Base-by-base conservation (phyloP, 2,329 filamentous ascomycete species). In the Cadophora malorum region DNA sequence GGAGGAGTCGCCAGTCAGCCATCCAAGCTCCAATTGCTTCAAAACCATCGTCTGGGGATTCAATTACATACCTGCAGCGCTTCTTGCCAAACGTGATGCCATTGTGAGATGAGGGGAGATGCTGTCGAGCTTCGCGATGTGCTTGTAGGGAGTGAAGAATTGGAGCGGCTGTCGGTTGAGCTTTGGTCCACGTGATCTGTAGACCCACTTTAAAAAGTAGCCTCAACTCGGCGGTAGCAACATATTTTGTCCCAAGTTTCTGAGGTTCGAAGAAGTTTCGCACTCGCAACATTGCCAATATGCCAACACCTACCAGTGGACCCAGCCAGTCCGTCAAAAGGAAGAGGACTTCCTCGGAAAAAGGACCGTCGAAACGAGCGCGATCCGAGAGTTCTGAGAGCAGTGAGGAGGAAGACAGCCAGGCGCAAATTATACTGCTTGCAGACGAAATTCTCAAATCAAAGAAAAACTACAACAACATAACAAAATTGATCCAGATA, bases 41-140 rank as follows among this genome's bases (percentile, higher is more conserved):
- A 23, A 66, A 62, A 63, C 45, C 53, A 33, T 70, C 41, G 1
- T 41, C n/a, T 25, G 56, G 53, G 60, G 35, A 53, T 53, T 67
- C 69, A 72, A 69, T 61, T 75, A 90, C 93, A 83, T 90, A 98
- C 95, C 92, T 85, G 95, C 86, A 85, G 94, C 93, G 88, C 90
- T 94, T 89, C 92, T 94, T 88, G 91, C 93, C 86, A 98, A 88
- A 88, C 94, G 93, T 84, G 93, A 97, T 88, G 95, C 95, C 95
- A 98, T 98, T 91, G 86, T 92, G 87, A 82, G 81, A 84, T 85
- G 82, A 83, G 83, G 81, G 83, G 81, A 83, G 83, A 84, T 84
- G 82, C 80, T 81, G 79, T 83, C 70, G 70, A 77, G 77, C 74
- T 77, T 75, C 70, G 72, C 70, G 71, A 69, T 69, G 65, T 73